Base-by-base conservation (phyloP, 2,329 filamentous ascomycete species). In the Botrytis cinerea region DNA sequence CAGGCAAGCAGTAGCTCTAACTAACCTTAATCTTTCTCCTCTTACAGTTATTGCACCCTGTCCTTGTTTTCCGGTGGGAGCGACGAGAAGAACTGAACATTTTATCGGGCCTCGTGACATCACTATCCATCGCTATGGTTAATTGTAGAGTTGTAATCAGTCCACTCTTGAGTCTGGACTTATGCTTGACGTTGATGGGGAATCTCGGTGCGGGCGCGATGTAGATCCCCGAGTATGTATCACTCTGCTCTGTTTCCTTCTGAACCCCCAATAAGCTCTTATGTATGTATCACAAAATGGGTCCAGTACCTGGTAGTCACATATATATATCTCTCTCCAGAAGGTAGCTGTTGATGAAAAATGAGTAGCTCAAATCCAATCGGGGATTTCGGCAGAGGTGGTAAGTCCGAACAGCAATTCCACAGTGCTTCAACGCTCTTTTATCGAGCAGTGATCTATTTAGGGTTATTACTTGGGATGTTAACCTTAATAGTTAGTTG, bases 11-110 rank as follows among this genome's bases (percentile, higher is more conserved):
- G 28, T 43, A 38, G 25, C 18, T 38, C 62, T 3, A 45, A 38
- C 57, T 63, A n/a, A 71, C 69, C 69, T 71, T 63, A 18, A 71
- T 51, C 69, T 71, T 71, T 60, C 43, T 63, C 35, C 69, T 63
- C 69, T 70, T 70, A 48, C 68, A 70, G 22, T 70, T 62, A 32
- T 70, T 62, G 43, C 68, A 70, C 45, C 68, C 54, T 35, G 68
- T 70, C 59, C 68, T 70, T 45, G 54, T 70, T 38, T 70, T 70
- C 7, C 54, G 54, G 10, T 70, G 68, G 45, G 68, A 70, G 54
- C 68, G 68, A 62, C 68, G 68, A 46, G 68, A 62, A 25, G 68
- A 70, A 46, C 40, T 70, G 45, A 71, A 63, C 32, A 71, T 63
- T 10, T 40, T 63, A 38, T 63, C 57, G 57, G 28, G 57, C 40